phyloP scores from a whole-genome alignment of 2,329 filamentous ascomycete genomes.

The Pseudocercospora fijiensis region DNA sequence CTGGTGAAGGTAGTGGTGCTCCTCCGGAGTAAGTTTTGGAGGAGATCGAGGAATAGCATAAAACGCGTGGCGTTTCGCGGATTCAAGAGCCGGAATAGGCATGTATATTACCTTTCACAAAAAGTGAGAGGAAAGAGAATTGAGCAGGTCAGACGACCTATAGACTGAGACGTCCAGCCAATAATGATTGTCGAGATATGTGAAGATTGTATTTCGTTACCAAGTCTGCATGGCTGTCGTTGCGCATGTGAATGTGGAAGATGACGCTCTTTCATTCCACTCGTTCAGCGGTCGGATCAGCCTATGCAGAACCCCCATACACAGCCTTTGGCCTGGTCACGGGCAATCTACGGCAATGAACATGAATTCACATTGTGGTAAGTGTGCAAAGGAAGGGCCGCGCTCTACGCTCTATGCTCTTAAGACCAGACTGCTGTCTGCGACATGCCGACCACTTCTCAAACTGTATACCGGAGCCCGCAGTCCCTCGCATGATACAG shows the following conservation, averaged over 20 bases:
- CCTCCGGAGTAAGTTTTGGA: constrained; percentile 20
- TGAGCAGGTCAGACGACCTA: not conserved
- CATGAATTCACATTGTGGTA: too few species aligned
- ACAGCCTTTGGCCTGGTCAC: too few species aligned
- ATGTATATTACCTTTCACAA: not conserved
- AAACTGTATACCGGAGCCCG: too few species aligned
- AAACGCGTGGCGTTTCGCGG: not conserved
- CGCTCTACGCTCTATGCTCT: too few species aligned
- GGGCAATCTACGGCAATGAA: too few species aligned
- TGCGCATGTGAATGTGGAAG: not conserved
- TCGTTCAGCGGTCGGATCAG: too few species aligned
- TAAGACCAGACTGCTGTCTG: too few species aligned
- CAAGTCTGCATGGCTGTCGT: not conserved
- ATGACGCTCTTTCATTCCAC: too few species aligned
- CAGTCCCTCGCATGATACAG: constrained; percentile 63
- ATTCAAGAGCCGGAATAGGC: not conserved
- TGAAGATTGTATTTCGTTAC: not conserved
- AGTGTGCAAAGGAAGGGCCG: too few species aligned
- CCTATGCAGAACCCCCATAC: too few species aligned
- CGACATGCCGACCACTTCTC: too few species aligned
- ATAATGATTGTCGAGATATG: not conserved
- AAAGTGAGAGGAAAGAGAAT: constrained; percentile 1
- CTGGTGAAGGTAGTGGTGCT: constrained; percentile 34
- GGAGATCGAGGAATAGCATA: not conserved
- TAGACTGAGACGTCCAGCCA: not conserved